phyloP scores from a whole-genome alignment of 768 basidiomycete species.

The Boletus speciosus region DNA sequence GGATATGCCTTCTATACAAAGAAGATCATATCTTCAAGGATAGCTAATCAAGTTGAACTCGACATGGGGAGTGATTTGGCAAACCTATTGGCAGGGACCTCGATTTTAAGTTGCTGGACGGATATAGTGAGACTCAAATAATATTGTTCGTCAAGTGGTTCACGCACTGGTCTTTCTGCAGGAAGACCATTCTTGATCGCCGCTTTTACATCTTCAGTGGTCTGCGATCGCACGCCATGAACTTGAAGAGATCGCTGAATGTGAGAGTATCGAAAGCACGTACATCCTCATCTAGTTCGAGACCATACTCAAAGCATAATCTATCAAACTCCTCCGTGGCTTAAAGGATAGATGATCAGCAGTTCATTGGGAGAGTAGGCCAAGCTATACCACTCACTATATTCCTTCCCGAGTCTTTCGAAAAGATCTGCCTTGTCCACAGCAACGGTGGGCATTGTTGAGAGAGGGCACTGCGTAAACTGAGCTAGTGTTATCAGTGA shows the following conservation, averaged over 20 bases:
- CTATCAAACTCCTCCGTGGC: conserved; percentile 94
- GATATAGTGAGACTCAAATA: conserved; percentile 2
- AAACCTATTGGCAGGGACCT: conserved; percentile 95
- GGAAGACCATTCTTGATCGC: conserved; percentile 81
- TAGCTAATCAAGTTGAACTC: conserved; percentile 3
- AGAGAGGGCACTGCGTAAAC: background rate
- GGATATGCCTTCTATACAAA: conserved; percentile 95
- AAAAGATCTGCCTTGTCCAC: conserved; percentile 96
- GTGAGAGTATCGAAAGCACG: conserved; percentile 26
- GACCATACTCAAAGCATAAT: conserved; percentile 94
- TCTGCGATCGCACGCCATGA: conserved; percentile 45
- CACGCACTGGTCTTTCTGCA: conserved; percentile 73
- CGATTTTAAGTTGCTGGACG: conserved; percentile 92
- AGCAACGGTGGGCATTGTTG: conserved; percentile 85
- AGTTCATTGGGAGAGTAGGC: conserved; percentile 3
- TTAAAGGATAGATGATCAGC: conserved; percentile 33
- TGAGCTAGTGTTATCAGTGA: background rate
- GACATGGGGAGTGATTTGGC: conserved; percentile 3
- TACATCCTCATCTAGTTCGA: conserved; percentile 98
- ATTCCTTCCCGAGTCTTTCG: conserved; percentile 76
- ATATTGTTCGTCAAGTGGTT: background rate
- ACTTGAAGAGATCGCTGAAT: background rate
- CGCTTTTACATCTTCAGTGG: conserved; percentile 82
- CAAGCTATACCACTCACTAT: conserved; percentile 49
- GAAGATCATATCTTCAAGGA: conserved; percentile 80